Base-by-base conservation (phyloP, 1,284 basidiomycete genomes). In the Gymnopus androsaceus region DNA sequence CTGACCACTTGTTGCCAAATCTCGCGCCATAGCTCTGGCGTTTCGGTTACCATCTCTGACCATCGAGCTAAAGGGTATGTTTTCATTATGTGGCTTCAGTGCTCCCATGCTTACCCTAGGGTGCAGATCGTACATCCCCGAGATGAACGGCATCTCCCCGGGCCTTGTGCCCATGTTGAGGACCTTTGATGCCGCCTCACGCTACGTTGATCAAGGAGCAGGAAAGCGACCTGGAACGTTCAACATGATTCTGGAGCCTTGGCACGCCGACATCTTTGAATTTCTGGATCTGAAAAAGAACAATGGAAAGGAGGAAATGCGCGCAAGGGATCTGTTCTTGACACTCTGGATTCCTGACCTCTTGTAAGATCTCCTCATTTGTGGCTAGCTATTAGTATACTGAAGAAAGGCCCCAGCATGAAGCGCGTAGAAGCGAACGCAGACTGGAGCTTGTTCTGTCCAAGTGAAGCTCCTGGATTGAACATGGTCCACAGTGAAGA, bases 191-290 rank as follows among this genome's bases (percentile, higher is more conserved):
- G 95, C 96, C 11, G 99, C 96, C 4, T 96, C 97, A 25, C 92
- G 96, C 52, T 98, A 99, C 70, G 97, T 99, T 59, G 97, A 99
- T 73, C 97, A 99, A 72, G 96, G 96, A 60, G 97, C 96, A 49
- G 98, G 98, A 84, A 99, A 98, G 80, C 92, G 96, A 40, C 96
- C 96, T 3, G 97, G 96, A 62, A 97, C 96, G 1, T 98, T 99
- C 67, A 93, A 96, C 31, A 94, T 98, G 71, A 98, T 97, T 76
- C 79, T 98, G 61, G 95, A 98, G 75, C 95, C 95, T 6, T 98
- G 95, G 95, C 96, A 99, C 72, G 85, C 94, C 34, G 96, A 99
- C 72, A 76, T 99, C 65, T 98, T 98, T 66, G 95, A 98, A 63
- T 98, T 99, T 81, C 82, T 99, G 63, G 96, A 99, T 72, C 82